These are phyloP conservation scores for Ganoderma meredithae DNA, from an alignment of 1,284 basidiomycete genomes.

Conservation along the genomic window DNA sequence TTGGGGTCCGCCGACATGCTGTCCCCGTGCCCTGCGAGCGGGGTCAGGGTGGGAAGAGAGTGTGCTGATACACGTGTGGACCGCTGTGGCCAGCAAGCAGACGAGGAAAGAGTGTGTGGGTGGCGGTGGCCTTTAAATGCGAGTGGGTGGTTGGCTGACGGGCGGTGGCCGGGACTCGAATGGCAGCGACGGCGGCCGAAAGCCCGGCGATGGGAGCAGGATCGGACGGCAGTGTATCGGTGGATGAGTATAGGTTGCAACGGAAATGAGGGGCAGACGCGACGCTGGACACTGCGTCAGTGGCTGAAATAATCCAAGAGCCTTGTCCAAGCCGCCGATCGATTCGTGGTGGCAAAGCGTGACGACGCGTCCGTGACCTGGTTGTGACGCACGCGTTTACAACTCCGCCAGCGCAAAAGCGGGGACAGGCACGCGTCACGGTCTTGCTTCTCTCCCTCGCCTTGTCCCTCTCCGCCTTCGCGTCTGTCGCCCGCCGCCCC, in stretches of 20 bases:
- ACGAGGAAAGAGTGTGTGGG: not conserved
- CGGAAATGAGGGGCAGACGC: not conserved
- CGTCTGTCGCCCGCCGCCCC: not conserved
- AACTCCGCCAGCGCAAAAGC: conserved; percentile 5
- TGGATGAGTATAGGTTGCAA: not conserved
- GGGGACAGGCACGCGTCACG: not conserved
- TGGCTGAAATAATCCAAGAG: not conserved
- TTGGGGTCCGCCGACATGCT: not conserved
- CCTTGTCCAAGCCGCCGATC: no score
- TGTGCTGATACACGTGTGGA: not conserved
- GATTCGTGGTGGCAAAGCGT: not conserved
- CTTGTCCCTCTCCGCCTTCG: not conserved
- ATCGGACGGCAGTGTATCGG: no score
- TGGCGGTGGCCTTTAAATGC: not conserved
- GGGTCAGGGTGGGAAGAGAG: not conserved
- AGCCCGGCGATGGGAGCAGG: no score
- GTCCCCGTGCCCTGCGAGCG: not conserved
- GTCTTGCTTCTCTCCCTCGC: not conserved
- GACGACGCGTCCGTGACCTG: not conserved
- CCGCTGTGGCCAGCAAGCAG: conserved; percentile 5
- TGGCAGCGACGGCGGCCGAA: not conserved
- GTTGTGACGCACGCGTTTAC: conserved; percentile 1
- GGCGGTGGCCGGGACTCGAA: not conserved
- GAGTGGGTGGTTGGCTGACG: not conserved
- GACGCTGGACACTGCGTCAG: not conserved